Evolutionary conservation across 257 asterid species (phyloP), one percentile per base, ranked within the genome.

Genomic region (Avicennia marina): DNA sequence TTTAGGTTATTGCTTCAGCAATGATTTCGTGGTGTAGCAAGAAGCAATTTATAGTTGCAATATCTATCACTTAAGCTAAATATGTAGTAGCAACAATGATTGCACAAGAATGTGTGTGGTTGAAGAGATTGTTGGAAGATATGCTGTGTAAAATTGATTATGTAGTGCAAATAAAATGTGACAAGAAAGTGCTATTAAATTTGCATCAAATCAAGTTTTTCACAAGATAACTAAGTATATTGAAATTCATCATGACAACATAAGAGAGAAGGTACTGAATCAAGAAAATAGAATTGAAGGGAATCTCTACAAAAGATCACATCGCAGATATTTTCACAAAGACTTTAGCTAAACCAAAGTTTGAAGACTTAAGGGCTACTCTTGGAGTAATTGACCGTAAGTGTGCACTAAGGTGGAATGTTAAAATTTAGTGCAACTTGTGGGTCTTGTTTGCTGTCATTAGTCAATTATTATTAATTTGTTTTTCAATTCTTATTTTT

Each of bases 191-290:
- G 63, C 47, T 3, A 41, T 42, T 4, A 53, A 42, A 22, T 48
- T 64, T 54, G 48, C 47, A 17, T 39, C 11, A 3, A 54, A 50
- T 64, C 56, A 12, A 16, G 27, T 58, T 0, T 53, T 53, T 19
- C 62, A 52, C 18, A 21, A 32, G 4, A 31, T 42, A 11, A 44
- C 42, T n/a, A 64, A 64, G 3, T 26, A 64, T 15, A 64, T 55
- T 44, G 7, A 50, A n/a, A 20, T 15, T 7, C 56, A 11, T 27
- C n/a, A 38, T 27, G 54, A 58, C 17, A 53, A 24, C 32, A 31
- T 64, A 15, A 22, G 16, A 27, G 60, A 36, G 13, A 61, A 51
- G 22, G 60, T 51, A 1, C 17, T 63, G 7, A 13, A 36, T 11
- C 22, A 45, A 24, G 71, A 29, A 65, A 8, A 44, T 65, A 22